Evolutionary conservation across 495 filamentous ascomycete species (phyloP).

Genomic region (Penicillium bialowiezense): DNA sequence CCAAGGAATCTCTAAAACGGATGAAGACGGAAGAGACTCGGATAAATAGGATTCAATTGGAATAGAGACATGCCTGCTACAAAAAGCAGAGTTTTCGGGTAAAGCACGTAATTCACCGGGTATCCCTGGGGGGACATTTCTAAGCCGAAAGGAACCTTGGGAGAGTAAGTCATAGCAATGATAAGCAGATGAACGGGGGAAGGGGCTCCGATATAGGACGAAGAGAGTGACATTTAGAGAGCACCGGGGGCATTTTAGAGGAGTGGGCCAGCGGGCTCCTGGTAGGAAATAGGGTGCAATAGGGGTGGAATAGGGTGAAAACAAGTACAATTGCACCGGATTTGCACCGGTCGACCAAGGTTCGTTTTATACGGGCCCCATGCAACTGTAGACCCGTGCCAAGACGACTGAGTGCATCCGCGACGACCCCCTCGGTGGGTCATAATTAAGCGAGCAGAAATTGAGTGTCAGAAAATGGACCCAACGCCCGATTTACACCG

Average conservation of each 20-base stretch:
- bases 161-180: not conserved
- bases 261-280: not conserved
- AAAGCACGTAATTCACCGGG: conserved; percentile 17
- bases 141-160: conserved; percentile 5
- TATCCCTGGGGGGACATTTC: conserved; percentile 7
- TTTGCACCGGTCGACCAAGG: not conserved
- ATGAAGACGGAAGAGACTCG: not conserved
- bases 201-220: conserved; percentile 15
- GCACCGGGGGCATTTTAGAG: conserved; percentile 7
- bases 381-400: conserved; percentile 3
- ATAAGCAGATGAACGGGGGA: not conserved
- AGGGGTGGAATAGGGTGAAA: not conserved
- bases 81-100: conserved; percentile 8
- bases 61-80: not conserved
- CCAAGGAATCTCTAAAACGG: not conserved
- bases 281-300: not conserved
- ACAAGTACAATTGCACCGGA: too few species aligned
- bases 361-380: conserved; percentile 14
- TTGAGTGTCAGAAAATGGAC: conserved; percentile 37
- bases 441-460: conserved; percentile 13
- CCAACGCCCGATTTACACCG: not conserved
- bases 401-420: conserved; percentile 34
- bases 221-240: conserved; percentile 2
- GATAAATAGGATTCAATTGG: not conserved
- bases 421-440: conserved; percentile 19